Conservation (phyloP, 495 filamentous ascomycete genomes). For the Daldinia caldariorum region DNA sequence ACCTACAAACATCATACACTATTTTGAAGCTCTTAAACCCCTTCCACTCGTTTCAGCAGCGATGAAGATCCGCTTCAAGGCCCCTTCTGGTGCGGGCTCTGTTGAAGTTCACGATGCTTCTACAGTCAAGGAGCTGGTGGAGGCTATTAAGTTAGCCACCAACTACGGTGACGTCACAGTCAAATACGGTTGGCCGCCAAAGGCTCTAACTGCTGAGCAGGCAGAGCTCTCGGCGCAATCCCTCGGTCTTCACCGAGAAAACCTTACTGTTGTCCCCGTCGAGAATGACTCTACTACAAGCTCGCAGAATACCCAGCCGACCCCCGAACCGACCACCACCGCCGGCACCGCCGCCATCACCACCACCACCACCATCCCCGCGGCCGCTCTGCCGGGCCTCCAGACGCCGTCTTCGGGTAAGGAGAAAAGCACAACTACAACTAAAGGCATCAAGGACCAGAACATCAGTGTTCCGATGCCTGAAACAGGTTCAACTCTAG, state of each 20-base stretch:
- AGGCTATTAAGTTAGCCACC: constrained; percentile 50
- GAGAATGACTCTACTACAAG: constrained; percentile 36
- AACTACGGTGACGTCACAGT: constrained; percentile 67
- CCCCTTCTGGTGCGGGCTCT: constrained; percentile 55
- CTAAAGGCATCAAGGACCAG: constrained; percentile 33
- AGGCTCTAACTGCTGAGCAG: constrained; percentile 68
- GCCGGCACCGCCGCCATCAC: constrained; percentile 8
- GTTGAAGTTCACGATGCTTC: constrained; percentile 72
- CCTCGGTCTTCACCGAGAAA: constrained; percentile 82
- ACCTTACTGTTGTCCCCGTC: constrained; percentile 72
- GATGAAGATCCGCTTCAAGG: constrained; percentile 54
- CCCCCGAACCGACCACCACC: constrained; percentile 5
- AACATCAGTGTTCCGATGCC: constrained; percentile 41
- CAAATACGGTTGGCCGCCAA: constrained; percentile 88
- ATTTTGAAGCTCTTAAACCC: no score
- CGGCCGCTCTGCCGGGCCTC: constrained; percentile 2
- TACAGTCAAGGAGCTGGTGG: constrained; percentile 69
- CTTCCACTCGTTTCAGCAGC: not conserved
- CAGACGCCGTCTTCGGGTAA: not conserved
- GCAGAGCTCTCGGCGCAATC: constrained; percentile 48
- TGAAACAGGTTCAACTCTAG: constrained; percentile 34
- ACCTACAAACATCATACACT: not conserved
- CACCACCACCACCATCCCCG: constrained; percentile 13
- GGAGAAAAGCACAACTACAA: not conserved
- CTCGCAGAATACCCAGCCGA: constrained; percentile 7